Evolutionary conservation across 208 protist genomes (phyloP), one percentile per base, ranked within the genome.

Genomic region (Leishmania guyanensis): DNA sequence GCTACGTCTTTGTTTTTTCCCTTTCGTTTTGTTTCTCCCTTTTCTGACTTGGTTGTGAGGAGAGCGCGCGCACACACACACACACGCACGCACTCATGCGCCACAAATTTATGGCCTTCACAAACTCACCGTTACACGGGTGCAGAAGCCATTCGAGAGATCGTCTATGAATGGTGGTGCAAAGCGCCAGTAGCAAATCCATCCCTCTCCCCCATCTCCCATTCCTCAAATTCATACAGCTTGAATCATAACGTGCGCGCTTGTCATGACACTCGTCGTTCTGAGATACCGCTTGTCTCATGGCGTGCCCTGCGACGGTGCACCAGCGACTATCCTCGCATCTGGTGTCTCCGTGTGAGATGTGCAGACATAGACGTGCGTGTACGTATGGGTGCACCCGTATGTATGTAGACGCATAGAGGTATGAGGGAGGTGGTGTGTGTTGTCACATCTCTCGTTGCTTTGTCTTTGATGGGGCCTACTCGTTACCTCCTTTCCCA

Each of bases 261-360:
- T 29, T 79, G 62, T 65, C 56, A 46, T 70, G 5, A 75, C 26
- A 65, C 22, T 70, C 20, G 22, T 75, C 36, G 14, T 43, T 76
- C 22, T 75, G 53, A 4, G 10, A 22, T 39, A 12, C 51, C 51
- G 36, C 62, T n/a, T 58, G 22, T 10, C 71, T 43, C 48, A n/a
- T 3, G 26, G 17, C 9, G 29, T 39, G 9, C 62, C 36, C 36
- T 71, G 65, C 2, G 5, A 46, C 65, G 39, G 65, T 5, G 65
- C 65, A n/a, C 17, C 65, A 48, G 17, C 20, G 16, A n/a, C 29
- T 5, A 48, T 50, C 16, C 36, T 48, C 20, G 14, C 6, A 48
- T 43, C 16, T 22, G 43, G 17, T 71, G 17, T 71, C 14, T 71
- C 17, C 48, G 5, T 33, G 58, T 50, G 6, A 20, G 36, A 48